Conservation (phyloP, 768 basidiomycete genomes). For the Tulasnella sp. region DNA sequence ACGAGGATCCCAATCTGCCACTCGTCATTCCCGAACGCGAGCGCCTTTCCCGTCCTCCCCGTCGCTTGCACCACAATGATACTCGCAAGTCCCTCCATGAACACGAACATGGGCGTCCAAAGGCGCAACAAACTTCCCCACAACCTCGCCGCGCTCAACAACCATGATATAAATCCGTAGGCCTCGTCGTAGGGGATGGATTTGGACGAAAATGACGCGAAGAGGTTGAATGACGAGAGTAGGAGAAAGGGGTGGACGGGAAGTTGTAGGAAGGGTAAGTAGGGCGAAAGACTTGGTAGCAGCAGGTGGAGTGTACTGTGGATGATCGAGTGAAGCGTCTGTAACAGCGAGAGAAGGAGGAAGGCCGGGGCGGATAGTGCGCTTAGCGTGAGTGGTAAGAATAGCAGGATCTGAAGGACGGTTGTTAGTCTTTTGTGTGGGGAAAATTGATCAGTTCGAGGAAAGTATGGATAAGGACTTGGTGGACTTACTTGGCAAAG, state of each 20-base stretch:
- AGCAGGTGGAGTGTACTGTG: slow-evolving; percentile 62
- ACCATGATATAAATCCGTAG: slow-evolving; percentile 24
- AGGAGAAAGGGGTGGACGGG: slow-evolving; percentile 81
- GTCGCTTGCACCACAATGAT: slow-evolving; percentile 48
- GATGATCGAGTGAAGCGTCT: slow-evolving; percentile 50
- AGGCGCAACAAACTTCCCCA: slow-evolving; percentile 64
- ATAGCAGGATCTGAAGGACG: slow-evolving; percentile 67
- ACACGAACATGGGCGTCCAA: slow-evolving; percentile 65
- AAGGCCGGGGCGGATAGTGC: slow-evolving; percentile 72
- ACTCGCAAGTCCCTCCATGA: slow-evolving; percentile 74
- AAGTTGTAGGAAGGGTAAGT: slow-evolving; percentile 65
- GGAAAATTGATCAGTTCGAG: not conserved
- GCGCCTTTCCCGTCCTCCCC: slow-evolving; percentile 60
- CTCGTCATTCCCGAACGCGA: slow-evolving; percentile 58
- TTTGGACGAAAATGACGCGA: slow-evolving; percentile 36
- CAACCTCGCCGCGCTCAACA: slow-evolving; percentile 41
- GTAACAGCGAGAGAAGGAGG: slow-evolving; percentile 64
- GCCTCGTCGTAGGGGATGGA: slow-evolving; percentile 37
- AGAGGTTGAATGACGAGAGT: slow-evolving; percentile 75
- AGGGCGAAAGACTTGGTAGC: slow-evolving; percentile 24
- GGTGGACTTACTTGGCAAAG: not conserved
- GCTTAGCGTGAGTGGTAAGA: slow-evolving; percentile 71
- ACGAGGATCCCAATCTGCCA: slow-evolving; percentile 70
- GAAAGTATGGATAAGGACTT: too few species aligned
- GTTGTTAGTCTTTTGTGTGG: slow-evolving; percentile 46